phyloP scores from a whole-genome alignment of 192 early-diverging fungal genomes.

The Spizellomyces sp. region DNA sequence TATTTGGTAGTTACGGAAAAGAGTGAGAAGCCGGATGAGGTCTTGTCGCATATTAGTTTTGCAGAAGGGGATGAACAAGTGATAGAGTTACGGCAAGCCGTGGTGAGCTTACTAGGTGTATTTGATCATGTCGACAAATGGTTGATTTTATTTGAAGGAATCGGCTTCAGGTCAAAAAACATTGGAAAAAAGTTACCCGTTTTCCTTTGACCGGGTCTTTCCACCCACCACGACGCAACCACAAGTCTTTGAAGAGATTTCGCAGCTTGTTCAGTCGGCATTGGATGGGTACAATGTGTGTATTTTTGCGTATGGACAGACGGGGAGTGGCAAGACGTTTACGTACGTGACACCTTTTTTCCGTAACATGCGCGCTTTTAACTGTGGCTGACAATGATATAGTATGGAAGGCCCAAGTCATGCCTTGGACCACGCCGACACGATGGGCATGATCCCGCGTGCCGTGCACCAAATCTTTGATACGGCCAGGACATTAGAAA shows the following conservation, averaged over 20 bases:
- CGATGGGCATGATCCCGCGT: conserved; percentile 90
- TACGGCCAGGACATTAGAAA: conserved; percentile 64
- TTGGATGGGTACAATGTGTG: conserved; percentile 97
- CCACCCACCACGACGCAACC: conserved; percentile 66
- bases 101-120: conserved; percentile 26
- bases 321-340: conserved; percentile 82
- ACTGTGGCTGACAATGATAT: neutral
- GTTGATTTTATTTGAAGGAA: conserved; percentile 17
- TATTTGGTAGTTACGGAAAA: conserved; percentile 24
- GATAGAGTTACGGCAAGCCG: conserved; percentile 73
- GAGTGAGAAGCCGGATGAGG: conserved; percentile 25
- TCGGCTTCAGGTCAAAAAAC: conserved; percentile 53
- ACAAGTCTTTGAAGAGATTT: conserved; percentile 92
- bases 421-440: conserved; percentile 17
- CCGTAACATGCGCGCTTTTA: neutral
- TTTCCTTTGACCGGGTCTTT: conserved; percentile 88
- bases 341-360: conserved; percentile 24
- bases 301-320: conserved; percentile 99
- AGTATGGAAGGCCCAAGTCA: conserved; percentile 58
- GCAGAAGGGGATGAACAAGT: conserved; percentile 64
- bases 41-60: conserved; percentile 53
- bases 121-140: neutral
- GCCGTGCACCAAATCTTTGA: conserved; percentile 90
- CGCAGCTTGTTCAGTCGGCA: conserved; percentile 92
- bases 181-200: conserved; percentile 66